phyloP scores from a whole-genome alignment of 768 basidiomycete genomes.

The Podaxis sp. region DNA sequence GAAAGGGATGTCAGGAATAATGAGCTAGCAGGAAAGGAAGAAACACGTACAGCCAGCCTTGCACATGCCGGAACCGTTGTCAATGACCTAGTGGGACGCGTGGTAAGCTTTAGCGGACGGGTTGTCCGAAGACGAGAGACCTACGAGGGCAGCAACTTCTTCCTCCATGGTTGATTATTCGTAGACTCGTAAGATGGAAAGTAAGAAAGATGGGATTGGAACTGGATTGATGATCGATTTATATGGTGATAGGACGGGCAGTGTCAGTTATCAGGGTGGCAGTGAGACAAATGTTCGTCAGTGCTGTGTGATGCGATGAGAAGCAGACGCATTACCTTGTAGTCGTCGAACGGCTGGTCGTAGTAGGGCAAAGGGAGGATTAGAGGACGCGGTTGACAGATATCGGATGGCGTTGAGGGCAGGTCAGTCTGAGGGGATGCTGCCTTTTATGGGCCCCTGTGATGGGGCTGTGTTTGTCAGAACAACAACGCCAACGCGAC shows the following conservation, averaged over 20 bases:
- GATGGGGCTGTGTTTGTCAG: constrained; percentile 11
- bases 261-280: not conserved
- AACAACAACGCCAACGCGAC: not conserved
- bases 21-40: constrained; percentile 13
- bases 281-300: not conserved
- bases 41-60: constrained; percentile 91
- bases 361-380: not conserved
- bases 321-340: not conserved
- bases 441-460: constrained; percentile 4
- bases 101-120: not conserved
- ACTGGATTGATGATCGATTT: constrained; percentile 18
- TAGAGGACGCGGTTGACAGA: not conserved
- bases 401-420: constrained; percentile 16
- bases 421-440: not conserved
- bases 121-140: constrained; percentile 38
- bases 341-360: constrained; percentile 3
- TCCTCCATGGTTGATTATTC: constrained; percentile 45
- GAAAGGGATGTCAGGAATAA: constrained; percentile 22
- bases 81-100: constrained; percentile 60
- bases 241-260: constrained; percentile 15
- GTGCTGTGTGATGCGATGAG: not conserved
- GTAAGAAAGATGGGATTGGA: constrained; percentile 10
- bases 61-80: constrained; percentile 99
- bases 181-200: constrained; percentile 26
- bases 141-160: constrained; percentile 48